Conservation (phyloP, 257 asterid genomes). For the Solanum megistacrolobum region DNA sequence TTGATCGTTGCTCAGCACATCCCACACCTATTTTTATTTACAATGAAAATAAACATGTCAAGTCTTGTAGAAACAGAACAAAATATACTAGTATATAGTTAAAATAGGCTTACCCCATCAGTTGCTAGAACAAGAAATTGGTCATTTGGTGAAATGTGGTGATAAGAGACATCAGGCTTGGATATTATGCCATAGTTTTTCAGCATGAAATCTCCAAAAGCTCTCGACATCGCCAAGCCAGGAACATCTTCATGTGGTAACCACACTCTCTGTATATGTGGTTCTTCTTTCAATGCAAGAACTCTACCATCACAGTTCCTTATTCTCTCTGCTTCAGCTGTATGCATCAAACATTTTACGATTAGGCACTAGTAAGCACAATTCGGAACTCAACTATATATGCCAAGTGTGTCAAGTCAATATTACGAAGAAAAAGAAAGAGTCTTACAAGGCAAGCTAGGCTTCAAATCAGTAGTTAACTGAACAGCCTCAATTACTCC, state of each 20-base stretch:
- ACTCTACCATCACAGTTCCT: conserved; percentile 66
- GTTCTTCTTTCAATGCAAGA: conserved; percentile 53
- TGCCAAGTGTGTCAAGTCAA: neutral
- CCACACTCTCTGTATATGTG: conserved; percentile 76
- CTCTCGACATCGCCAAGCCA: conserved; percentile 87
- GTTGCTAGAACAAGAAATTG: conserved; percentile 63
- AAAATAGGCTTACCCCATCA: conserved; percentile 48
- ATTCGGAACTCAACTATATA: neutral
- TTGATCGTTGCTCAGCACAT: conserved; percentile 62
- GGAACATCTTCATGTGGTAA: conserved; percentile 66
- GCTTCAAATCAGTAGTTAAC: conserved; percentile 75
- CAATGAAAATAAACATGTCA: neutral
- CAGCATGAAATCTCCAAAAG: conserved; percentile 70
- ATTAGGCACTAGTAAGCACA: neutral
- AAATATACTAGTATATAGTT: neutral
- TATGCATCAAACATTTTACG: neutral
- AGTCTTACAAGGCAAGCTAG: conserved; percentile 55
- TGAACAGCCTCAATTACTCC: conserved; percentile 43
- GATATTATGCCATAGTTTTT: conserved; percentile 63
- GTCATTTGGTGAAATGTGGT: conserved; percentile 39
- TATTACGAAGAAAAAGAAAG: neutral
- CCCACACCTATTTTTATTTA: conserved; percentile 54
- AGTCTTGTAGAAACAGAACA: neutral
- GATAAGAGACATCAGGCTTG: conserved; percentile 52
- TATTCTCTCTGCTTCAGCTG: conserved; percentile 86